These are phyloP conservation scores for Panaeolus cyanescens DNA, from an alignment of 768 basidiomycete genomes.

Conservation along the genomic window DNA sequence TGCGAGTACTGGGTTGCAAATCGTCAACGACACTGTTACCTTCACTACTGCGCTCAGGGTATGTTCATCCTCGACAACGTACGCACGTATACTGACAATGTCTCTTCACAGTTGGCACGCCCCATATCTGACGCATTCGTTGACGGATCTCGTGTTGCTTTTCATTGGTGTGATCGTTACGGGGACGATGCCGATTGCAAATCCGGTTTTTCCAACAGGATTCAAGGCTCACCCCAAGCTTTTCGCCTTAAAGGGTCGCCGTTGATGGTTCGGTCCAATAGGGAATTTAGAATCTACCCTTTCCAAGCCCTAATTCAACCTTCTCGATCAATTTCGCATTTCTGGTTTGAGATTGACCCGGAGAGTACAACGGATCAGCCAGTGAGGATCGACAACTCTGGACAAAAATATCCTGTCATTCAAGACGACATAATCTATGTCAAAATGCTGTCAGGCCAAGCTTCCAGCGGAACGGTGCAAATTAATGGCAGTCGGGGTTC, in stretches of 20 bases:
- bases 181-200: slow-evolving; percentile 34
- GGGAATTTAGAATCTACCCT: slow-evolving; percentile 40
- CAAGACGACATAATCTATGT: slow-evolving; percentile 47
- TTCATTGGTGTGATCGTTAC: slow-evolving; percentile 44
- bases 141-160: slow-evolving; percentile 38
- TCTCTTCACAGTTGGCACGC: slow-evolving; percentile 31
- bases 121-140: slow-evolving; percentile 31
- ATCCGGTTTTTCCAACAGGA: background rate
- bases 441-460: slow-evolving; percentile 26
- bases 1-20: slow-evolving; percentile 21
- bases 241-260: slow-evolving; percentile 35
- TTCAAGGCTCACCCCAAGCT: slow-evolving; percentile 27
- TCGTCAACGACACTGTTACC: slow-evolving; percentile 34
- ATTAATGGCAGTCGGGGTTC: too few species aligned
- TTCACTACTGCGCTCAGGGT: slow-evolving; percentile 44
- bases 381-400: slow-evolving; percentile 37
- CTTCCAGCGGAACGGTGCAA: too few species aligned
- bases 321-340: slow-evolving; percentile 41
- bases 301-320: slow-evolving; percentile 43
- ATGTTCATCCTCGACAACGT: slow-evolving; percentile 13
- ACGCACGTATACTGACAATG: too few species aligned
- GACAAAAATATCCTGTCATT: slow-evolving; percentile 37
- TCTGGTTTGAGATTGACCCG: slow-evolving; percentile 52
- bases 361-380: slow-evolving; percentile 35
- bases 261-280: slow-evolving; percentile 32